phyloP scores from a whole-genome alignment of 805 yeast species.

The Ogataea methylovora region DNA sequence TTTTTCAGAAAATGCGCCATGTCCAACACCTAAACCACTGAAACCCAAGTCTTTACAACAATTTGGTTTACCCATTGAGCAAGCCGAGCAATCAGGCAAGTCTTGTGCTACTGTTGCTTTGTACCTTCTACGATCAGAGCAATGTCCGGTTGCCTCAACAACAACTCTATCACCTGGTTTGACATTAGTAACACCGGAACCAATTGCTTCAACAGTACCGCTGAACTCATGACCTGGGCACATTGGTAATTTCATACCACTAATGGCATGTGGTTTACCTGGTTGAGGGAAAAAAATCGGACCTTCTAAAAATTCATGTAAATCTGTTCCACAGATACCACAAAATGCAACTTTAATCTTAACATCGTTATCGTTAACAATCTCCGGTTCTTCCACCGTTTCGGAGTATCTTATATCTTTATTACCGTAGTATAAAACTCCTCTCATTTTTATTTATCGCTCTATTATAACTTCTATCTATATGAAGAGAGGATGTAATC shows the following conservation, averaged over 20 bases:
- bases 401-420: conserved; percentile 35
- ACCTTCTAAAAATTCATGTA: conserved; percentile 50
- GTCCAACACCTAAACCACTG: conserved; percentile 41
- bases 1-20: conserved; percentile 39
- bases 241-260: conserved; percentile 27
- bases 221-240: conserved; percentile 30
- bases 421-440: conserved; percentile 39
- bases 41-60: conserved; percentile 36
- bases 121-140: conserved; percentile 25
- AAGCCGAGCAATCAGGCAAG: conserved; percentile 33
- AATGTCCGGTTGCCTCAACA: conserved; percentile 55
- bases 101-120: conserved; percentile 20
- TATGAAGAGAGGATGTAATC: no score
- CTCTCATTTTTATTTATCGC: conserved; percentile 42
- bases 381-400: conserved; percentile 16
- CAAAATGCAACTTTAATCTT: conserved; percentile 33
- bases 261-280: conserved; percentile 25
- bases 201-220: conserved; percentile 29
- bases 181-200: conserved; percentile 34
- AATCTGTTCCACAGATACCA: conserved; percentile 60
- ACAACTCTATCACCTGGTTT: conserved; percentile 53
- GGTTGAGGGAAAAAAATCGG: conserved; percentile 46
- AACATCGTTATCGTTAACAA: conserved; percentile 20
- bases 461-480: no score
- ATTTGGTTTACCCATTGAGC: conserved; percentile 36